These are phyloP conservation scores for Porogramme epimiltina DNA, from an alignment of 1,284 basidiomycete genomes.

Conservation along the genomic window DNA sequence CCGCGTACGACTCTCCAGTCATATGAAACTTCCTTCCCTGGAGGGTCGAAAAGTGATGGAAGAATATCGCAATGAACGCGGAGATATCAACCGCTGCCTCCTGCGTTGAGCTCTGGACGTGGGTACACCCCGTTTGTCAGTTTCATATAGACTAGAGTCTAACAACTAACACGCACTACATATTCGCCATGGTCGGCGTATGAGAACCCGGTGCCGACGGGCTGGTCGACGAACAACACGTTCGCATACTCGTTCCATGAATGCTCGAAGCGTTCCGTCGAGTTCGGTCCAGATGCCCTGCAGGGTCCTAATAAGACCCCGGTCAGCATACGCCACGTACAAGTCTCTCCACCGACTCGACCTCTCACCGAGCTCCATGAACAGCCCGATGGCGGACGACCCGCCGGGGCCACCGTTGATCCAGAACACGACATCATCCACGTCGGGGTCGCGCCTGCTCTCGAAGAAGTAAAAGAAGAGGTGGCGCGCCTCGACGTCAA, in stretches of 20 bases:
- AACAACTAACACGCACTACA: slow-evolving; percentile 39
- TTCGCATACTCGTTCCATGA: slow-evolving; percentile 40
- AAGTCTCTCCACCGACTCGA: background rate
- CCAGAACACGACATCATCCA: slow-evolving; percentile 70
- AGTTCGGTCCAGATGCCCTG: background rate
- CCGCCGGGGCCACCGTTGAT: slow-evolving; percentile 62
- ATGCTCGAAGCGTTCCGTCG: slow-evolving; percentile 5
- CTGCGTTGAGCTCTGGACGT: slow-evolving; percentile 59
- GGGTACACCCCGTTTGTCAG: too few species aligned
- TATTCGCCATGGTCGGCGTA: slow-evolving; percentile 50
- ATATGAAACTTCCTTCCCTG: slow-evolving; percentile 71
- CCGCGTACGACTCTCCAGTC: slow-evolving; percentile 60
- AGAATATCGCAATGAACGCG: slow-evolving; percentile 75
- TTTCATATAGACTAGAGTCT: too few species aligned
- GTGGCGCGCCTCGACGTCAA: slow-evolving; percentile 70
- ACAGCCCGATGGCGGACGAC: slow-evolving; percentile 59
- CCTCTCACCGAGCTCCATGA: slow-evolving; percentile 61
- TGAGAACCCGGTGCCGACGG: slow-evolving; percentile 87
- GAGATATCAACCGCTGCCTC: slow-evolving; percentile 72
- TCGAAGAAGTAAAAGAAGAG: slow-evolving; percentile 86
- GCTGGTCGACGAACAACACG: slow-evolving; percentile 84
- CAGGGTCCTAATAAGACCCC: slow-evolving; percentile 12
- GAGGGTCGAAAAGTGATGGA: slow-evolving; percentile 70
- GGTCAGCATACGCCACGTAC: background rate
- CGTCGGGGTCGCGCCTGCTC: slow-evolving; percentile 43